Percentiles rank a stretch among this genome's conserved stretches.
Evolutionary conservation across 2,329 filamentous ascomycete genomes (phyloP).

Genomic region (Albifimbria verrucaria): DNA sequence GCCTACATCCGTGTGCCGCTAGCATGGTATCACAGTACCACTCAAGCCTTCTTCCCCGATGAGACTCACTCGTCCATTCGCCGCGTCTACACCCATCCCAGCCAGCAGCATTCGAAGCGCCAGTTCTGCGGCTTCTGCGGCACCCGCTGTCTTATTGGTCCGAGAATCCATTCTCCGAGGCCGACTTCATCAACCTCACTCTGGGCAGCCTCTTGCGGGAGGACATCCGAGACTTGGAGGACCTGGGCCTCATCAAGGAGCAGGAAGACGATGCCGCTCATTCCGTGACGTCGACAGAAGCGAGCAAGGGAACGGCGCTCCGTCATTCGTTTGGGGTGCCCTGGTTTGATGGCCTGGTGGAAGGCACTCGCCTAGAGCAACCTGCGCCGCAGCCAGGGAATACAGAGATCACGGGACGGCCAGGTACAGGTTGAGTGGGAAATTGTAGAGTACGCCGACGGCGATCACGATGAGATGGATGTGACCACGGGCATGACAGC

Average conservation of each 20-base stretch:
- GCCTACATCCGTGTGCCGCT: slow-evolving; percentile 83
- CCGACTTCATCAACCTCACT: slow-evolving; percentile 76
- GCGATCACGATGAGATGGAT: slow-evolving; percentile 25
- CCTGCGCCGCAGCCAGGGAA: slow-evolving; percentile 59
- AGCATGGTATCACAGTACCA: slow-evolving; percentile 73
- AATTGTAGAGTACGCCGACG: slow-evolving; percentile 64
- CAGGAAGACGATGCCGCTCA: slow-evolving; percentile 14
- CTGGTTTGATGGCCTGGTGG: slow-evolving; percentile 82
- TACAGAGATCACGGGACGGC: slow-evolving; percentile 56
- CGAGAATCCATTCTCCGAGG: slow-evolving; percentile 66
- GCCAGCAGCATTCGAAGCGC: slow-evolving; percentile 59
- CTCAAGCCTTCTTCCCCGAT: slow-evolving; percentile 72
- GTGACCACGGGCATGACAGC: slow-evolving; percentile 33
- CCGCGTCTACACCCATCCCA: slow-evolving; percentile 60
- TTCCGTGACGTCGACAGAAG: slow-evolving; percentile 12
- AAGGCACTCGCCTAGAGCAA: slow-evolving; percentile 71
- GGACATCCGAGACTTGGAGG: slow-evolving; percentile 70
- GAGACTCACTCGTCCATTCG: slow-evolving; percentile 68
- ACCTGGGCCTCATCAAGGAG: slow-evolving; percentile 63
- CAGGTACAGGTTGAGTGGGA: slow-evolving; percentile 75
- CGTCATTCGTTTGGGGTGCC: slow-evolving; percentile 68
- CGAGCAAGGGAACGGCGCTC: slow-evolving; percentile 24
- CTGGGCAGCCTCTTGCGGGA: slow-evolving; percentile 72
- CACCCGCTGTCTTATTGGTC: slow-evolving; percentile 83
- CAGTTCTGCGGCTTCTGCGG: slow-evolving; percentile 93